Evolutionary conservation across 2,329 filamentous ascomycete species (phyloP), one percentile per base, ranked within the genome.

Genomic region (Fusarium solani-melongenae): DNA sequence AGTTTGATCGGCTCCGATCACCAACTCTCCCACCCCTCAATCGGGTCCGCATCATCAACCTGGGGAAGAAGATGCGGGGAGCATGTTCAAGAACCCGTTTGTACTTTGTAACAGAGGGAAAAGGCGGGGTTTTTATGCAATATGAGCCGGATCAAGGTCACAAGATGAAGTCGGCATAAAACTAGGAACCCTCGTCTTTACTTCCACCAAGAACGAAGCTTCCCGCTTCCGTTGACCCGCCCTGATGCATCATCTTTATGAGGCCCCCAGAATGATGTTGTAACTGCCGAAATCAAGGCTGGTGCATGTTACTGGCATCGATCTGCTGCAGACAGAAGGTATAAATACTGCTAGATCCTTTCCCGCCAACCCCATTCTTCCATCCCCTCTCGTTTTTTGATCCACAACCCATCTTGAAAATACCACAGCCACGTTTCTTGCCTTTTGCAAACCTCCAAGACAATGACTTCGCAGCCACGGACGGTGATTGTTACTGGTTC

Each of bases 1-100:
- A 46, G 41, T 15, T 49, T 29, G 44, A 34, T 62, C 60, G 60
- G 60, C 46, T 55, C 60, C 60, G 60, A 62, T 62, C 24, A n/a
- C 27, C 22, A 14, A n/a, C 9, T 33, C 0, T 38, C 15, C 33
- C 20, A 10, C 20, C 17, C 60, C 8, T 41, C 46, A 24, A 56
- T 62, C 60, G 60, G 60, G 33, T 62, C 60, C 60, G 60, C 60
- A 41, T 24, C 34, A 34, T 33, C n/a, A 24, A 33, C 36, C 20
- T 27, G 36, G 34, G 59, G 20, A 39, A 11, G 41, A 39, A 5
- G 41, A 39, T 11, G 24, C n/a, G 34, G 31, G n/a, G 46, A 41
- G n/a, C 7, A 34, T 33, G 12, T 6, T 22, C 17, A 14, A n/a
- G 11, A 8, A 20, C 15, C n/a, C 17, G 15, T 24, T 17, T 14